Base-by-base conservation (phyloP, 2,329 filamentous ascomycete genomes). In the Teratosphaeria zuluensis region DNA sequence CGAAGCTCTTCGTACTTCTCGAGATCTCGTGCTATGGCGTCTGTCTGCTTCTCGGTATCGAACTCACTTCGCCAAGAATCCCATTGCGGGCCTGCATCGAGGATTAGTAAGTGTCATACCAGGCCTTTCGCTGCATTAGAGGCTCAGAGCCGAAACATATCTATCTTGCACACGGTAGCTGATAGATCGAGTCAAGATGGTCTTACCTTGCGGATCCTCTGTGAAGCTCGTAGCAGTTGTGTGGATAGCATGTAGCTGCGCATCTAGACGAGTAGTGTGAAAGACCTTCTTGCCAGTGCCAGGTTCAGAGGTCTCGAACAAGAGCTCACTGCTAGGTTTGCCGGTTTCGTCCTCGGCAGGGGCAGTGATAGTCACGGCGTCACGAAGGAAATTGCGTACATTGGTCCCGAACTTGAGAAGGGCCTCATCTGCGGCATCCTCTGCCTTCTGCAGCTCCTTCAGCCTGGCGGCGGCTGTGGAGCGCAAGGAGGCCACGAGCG, bases 391-490 rank as follows among this genome's bases (percentile, higher is more conserved):
- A 74, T 92, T 88, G 42, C 90, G 83, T 54, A 99, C 85, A 67
- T 94, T 96, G 59, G 85, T 85, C 24, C 94, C 94, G 68, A 97
- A 96, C 64, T 90, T 89, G 65, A 97, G 78, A 9, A 99, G 83
- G 0, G 94, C 94, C 73, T 97, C 94, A 72, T 99, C 94, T 7
- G 94, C 94, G 3, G 92, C 92, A 70, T 97, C 92, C 74, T 99
- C 94, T 12, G 92, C 94, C 66, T 85, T 84, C 70, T 96, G 89
- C 21, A 97, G 86, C 60, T 96, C 90, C 69, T 90, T 94, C 60
- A 97, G 78, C 54, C 90, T 84, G 12, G 66, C 64, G 1, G 69
- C 66, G 7, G 68, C 70, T 1, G 66, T 68, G 2, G 57, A 59
- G 21, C 70, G 64, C 71, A 97, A 84, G 52, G 88, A 84, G 4